Conservation (phyloP, 768 basidiomycete genomes). For the Strobilomyces dryophilus region DNA sequence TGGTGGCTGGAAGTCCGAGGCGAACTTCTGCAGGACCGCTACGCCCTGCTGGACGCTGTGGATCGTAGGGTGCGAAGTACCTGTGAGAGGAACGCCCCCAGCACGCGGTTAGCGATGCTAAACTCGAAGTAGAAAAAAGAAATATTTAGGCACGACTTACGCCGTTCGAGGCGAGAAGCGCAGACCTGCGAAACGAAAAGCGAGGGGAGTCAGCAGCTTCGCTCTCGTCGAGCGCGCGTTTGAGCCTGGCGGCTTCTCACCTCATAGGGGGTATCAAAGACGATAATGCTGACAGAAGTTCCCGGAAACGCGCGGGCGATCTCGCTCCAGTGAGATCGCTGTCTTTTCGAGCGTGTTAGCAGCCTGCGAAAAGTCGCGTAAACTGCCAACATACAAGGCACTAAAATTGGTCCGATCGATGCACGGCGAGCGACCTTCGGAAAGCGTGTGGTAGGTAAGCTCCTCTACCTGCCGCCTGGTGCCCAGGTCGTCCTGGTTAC, state of each 20-base stretch:
- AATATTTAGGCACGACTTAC: constrained; percentile 40
- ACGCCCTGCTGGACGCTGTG: constrained; percentile 53
- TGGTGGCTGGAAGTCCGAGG: constrained; percentile 56
- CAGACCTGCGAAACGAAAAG: constrained; percentile 47
- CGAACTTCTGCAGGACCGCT: constrained; percentile 61
- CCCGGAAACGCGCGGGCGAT: constrained; percentile 66
- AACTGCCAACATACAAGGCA: constrained; percentile 42
- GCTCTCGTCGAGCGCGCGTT: constrained; percentile 1
- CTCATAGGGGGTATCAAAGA: constrained; percentile 74
- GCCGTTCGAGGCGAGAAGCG: constrained; percentile 51
- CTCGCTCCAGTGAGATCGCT: constrained; percentile 69
- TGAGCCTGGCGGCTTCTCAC: constrained; percentile 35
- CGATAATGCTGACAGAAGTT: constrained; percentile 65
- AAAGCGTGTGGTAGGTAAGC: constrained; percentile 48
- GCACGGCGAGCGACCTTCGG: constrained; percentile 64
- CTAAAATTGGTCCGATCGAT: constrained; percentile 80
- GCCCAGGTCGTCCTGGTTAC: constrained; percentile 81
- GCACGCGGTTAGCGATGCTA: constrained; percentile 6
- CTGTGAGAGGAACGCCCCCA: constrained; percentile 35
- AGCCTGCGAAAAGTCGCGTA: not conserved
- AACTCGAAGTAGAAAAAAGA: constrained; percentile 1
- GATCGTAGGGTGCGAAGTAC: constrained; percentile 75
- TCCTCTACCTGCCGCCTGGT: constrained; percentile 61
- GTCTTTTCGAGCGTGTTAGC: constrained; percentile 37
- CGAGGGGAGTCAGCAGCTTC: constrained; percentile 10